phyloP scores from a whole-genome alignment of 495 filamentous ascomycete genomes.

The Penicillium egyptiacum region DNA sequence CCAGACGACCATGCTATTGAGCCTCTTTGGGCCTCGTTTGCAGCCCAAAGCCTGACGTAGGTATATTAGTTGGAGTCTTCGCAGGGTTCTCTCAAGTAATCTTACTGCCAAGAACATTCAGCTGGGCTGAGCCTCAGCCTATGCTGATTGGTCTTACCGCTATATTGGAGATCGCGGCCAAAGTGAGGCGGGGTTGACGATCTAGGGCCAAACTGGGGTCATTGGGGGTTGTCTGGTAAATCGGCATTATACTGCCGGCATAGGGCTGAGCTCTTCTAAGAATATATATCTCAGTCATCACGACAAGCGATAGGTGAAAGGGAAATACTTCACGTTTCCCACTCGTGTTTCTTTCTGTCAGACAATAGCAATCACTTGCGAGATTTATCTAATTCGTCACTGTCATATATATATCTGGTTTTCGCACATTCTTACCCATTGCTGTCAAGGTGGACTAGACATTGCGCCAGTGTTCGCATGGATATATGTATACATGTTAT shows the following conservation, averaged over 20 bases:
- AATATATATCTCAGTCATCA: not conserved
- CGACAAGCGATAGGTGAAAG: not conserved
- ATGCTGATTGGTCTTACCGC: conserved; percentile 9
- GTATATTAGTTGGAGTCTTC: not conserved
- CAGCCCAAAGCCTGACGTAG: not conserved
- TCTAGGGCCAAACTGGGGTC: not conserved
- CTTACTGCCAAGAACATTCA: not conserved
- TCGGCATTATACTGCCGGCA: not conserved
- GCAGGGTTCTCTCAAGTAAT: not conserved
- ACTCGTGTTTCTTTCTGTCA: not conserved
- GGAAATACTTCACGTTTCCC: not conserved
- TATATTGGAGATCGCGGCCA: not conserved
- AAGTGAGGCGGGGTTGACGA: not conserved
- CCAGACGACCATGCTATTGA: not conserved
- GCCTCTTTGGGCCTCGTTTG: conserved; percentile 6
- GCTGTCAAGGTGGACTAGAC: not conserved
- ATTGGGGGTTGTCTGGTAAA: not conserved
- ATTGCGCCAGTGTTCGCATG: not conserved
- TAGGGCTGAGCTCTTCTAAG: not conserved
- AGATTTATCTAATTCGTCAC: not conserved
- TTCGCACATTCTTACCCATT: not conserved
- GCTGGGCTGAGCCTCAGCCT: not conserved
- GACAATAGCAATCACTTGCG: not conserved
- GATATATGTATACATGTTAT: not conserved
- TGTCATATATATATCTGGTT: not conserved